Evolutionary conservation across 2,329 filamentous ascomycete genomes (phyloP), one percentile per base, ranked within the genome.

Genomic region (Raffaelea deltoideospora): DNA sequence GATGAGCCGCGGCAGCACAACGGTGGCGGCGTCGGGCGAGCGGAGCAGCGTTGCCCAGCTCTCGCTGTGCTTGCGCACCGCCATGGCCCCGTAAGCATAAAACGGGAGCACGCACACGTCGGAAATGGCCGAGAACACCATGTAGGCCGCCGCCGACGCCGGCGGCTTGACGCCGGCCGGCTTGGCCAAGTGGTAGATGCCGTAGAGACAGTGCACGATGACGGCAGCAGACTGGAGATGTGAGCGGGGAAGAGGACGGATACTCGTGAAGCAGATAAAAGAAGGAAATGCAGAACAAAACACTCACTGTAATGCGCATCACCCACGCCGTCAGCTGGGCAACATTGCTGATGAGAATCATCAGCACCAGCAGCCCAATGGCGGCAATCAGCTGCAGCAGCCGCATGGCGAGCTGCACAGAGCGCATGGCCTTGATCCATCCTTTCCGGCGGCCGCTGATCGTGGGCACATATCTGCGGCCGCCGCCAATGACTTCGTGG

Each of bases 131-230:
- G 86, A 75, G 53, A 95, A 96, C 39, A 90, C 60, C 57, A 92
- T 85, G 57, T 96, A 96, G 44, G 84, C 88, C 13, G 84, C 78
- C 15, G 85, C 83, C 18, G 84, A 93, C 4, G 67, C 78, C 0
- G 88, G 77, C 1, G 86, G 76, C 35, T 86, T 75, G 31, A 67
- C 71, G 33, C 73, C 74, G 1, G 82, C 70, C 27, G 77, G 72
- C 23, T 82, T 73, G 13, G 72, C 65, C 28, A 92, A 72, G 53
- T 95, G 86, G 49, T 82, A 90, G 41, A 92, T 69, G 30, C 71
- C 82, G 55, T 96, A 96, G 15, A 76, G 49, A 14, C 72, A 76
- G 52, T 86, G 76, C 5, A 82, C 48, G 33, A 79, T 68, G 35
- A 80, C 79, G 29, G 88, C 65, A n/a, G 73, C 81, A 39, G 84